A percentile compares a stretch with the other conserved stretches of the same genome.
Conservation (phyloP, 2,329 filamentous ascomycete genomes). For the Colletotrichum filicis region DNA sequence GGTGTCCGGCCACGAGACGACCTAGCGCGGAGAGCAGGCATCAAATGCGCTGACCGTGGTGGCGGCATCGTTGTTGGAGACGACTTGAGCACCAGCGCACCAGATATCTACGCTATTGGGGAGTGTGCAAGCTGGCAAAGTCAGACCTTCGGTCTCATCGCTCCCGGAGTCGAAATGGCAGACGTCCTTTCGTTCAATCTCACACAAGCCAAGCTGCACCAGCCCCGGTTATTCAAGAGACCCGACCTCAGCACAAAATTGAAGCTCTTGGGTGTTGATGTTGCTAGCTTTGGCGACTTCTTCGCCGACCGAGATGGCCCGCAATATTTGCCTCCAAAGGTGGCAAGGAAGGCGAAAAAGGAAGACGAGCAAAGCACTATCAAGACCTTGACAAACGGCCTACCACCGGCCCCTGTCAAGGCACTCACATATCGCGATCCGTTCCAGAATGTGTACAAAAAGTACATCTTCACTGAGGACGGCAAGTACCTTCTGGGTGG, state of each 20-base stretch:
- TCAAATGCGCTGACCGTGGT: conserved; percentile 77
- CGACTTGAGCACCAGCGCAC: conserved; percentile 74
- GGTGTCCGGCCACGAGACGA: conserved; percentile 86
- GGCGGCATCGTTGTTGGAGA: conserved; percentile 80
- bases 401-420: conserved; percentile 74
- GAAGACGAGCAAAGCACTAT: conserved; percentile 46
- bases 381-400: conserved; percentile 64
- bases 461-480: conserved; percentile 90
- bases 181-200: conserved; percentile 92
- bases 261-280: conserved; percentile 89
- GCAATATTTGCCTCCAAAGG: conserved; percentile 74
- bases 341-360: conserved; percentile 53
- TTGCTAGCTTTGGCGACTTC: conserved; percentile 93
- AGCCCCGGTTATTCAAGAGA: conserved; percentile 77
- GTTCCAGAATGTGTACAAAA: conserved; percentile 90
- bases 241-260: conserved; percentile 93
- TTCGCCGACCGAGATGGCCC: conserved; percentile 90
- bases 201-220: conserved; percentile 80
- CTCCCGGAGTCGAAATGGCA: conserved; percentile 91
- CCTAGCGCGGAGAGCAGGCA: conserved; percentile 74
- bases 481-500: conserved; percentile 92
- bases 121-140: conserved; percentile 92
- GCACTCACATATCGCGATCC: conserved; percentile 90
- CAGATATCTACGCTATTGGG: conserved; percentile 86
- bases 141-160: conserved; percentile 89